Conservation (phyloP, 331 rosid genomes). For the Spiraea crenata region DNA sequence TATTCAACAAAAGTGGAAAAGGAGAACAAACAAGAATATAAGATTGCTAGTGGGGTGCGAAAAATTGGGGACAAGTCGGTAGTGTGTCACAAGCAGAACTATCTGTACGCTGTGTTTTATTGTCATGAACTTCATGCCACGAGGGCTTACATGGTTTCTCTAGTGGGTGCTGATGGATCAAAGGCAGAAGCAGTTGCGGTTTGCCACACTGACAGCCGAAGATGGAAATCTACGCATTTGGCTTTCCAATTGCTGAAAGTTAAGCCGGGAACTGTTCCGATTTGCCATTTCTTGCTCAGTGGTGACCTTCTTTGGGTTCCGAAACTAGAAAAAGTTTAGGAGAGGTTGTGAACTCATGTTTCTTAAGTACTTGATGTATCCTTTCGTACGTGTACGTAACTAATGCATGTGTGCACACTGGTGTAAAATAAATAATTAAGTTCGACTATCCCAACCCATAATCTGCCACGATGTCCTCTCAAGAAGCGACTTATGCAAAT, state of each 20-base stretch:
- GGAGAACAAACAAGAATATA: conserved; percentile 11
- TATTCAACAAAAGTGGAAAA: conserved; percentile 10
- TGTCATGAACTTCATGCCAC: conserved; percentile 34
- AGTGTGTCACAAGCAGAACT: conserved; percentile 32
- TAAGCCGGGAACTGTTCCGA: conserved; percentile 36
- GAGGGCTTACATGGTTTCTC: conserved; percentile 29
- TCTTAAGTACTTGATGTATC: too few species aligned
- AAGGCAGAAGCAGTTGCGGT: conserved; percentile 21
- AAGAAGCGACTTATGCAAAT: too few species aligned
- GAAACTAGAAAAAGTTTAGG: not conserved
- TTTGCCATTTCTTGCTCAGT: conserved; percentile 32
- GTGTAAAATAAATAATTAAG: too few species aligned
- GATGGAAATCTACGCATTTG: not conserved
- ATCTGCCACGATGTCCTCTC: too few species aligned
- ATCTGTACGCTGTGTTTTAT: conserved; percentile 27
- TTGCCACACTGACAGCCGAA: conserved; percentile 28
- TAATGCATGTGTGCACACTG: too few species aligned
- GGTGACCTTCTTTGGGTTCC: conserved; percentile 35
- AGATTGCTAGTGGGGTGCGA: not conserved
- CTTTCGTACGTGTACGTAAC: too few species aligned
- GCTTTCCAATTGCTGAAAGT: conserved; percentile 26
- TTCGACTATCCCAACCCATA: too few species aligned
- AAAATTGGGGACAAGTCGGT: conserved; percentile 14
- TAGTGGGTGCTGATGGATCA: conserved; percentile 26
- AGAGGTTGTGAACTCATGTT: too few species aligned